Conservation (phyloP, 768 basidiomycete species). For the Boletellus ananiceps region DNA sequence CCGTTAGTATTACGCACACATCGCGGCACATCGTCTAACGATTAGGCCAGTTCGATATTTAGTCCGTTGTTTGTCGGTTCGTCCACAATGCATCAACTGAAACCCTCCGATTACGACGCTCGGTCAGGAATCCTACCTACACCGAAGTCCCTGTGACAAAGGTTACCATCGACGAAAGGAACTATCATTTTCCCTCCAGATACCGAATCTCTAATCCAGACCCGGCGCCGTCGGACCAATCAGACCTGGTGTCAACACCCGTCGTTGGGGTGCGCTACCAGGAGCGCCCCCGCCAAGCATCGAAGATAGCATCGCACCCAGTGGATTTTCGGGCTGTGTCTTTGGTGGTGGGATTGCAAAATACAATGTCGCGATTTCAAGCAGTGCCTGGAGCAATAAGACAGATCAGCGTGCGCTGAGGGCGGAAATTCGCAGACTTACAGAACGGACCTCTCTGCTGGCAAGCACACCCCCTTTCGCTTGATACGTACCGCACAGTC, state of each 20-base stretch:
- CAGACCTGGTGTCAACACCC: constrained; percentile 24
- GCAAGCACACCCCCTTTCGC: constrained; percentile 61
- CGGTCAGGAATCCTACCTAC: not conserved
- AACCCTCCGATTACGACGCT: constrained; percentile 9
- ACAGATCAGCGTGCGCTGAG: not conserved
- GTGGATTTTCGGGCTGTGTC: constrained; percentile 65
- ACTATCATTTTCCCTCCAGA: not conserved
- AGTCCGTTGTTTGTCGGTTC: not conserved
- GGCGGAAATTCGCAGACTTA: constrained; percentile 31
- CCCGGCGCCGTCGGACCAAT: constrained; percentile 22
- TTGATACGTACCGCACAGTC: constrained; percentile 81
- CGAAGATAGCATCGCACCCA: constrained; percentile 86
- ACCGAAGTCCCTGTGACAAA: constrained; percentile 9
- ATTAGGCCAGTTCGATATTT: too few relatives aligned
- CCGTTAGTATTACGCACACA: constrained; percentile 10
- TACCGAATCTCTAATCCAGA: constrained; percentile 21
- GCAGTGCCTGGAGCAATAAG: constrained; percentile 46
- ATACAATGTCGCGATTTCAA: constrained; percentile 68
- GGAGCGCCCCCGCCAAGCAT: constrained; percentile 72
- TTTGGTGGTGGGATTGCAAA: constrained; percentile 85
- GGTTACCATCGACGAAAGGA: constrained; percentile 9
- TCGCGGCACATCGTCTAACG: too few relatives aligned
- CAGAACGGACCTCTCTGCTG: constrained; percentile 58
- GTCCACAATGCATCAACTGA: not conserved
- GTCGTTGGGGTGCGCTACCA: constrained; percentile 24